Evolutionary conservation across 2,329 filamentous ascomycete genomes (phyloP), one percentile per base, ranked within the genome.

Genomic region (Alternaria ventricosa): DNA sequence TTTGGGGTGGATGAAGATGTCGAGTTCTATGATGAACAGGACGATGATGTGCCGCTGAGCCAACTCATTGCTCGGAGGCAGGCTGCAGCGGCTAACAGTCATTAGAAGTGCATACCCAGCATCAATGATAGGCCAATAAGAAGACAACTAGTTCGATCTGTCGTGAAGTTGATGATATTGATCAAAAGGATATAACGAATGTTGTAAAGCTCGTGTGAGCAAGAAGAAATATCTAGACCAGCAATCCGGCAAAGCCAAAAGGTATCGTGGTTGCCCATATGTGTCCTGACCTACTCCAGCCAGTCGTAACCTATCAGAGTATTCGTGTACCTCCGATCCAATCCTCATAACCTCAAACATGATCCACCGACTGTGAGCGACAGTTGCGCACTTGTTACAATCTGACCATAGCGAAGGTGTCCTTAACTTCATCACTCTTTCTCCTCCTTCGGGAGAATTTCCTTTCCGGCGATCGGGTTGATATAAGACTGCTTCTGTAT

Each of bases 1-100:
- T 96, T 90, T 73, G 92, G 92, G 2, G 92, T 96, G 0, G 92
- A 95, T 70, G 91, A 93, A 72, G 90, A 92, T 13, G 87, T 86
- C 0, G 90, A 93, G 65, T 89, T 89, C 50, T 87, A 88, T 27
- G 88, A 89, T 64, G 84, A 86, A 59, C 87, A 89, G 66, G 84
- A 86, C 41, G 88, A 90, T 47, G 89, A 94, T 70, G 81, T 95
- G 13, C 92, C 92, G 0, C 80, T 95, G 44, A 88, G 87, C 5
- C 89, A 93, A 74, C 71, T 95, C 13, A 79, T 94, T 47, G 73
- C 72, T 23, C 64, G 73, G 20, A 71, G 70, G 50, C 69, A 61
- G 49, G 67, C 66, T 9, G 30, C 43, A 33, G 50, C 51, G 33
- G 46, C 41, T 1, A 60, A 66, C 46, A 61, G 36, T 28, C 30